Evolutionary conservation across 192 early-diverging fungal species (phyloP).

Genomic region (Coemansia sp.): DNA sequence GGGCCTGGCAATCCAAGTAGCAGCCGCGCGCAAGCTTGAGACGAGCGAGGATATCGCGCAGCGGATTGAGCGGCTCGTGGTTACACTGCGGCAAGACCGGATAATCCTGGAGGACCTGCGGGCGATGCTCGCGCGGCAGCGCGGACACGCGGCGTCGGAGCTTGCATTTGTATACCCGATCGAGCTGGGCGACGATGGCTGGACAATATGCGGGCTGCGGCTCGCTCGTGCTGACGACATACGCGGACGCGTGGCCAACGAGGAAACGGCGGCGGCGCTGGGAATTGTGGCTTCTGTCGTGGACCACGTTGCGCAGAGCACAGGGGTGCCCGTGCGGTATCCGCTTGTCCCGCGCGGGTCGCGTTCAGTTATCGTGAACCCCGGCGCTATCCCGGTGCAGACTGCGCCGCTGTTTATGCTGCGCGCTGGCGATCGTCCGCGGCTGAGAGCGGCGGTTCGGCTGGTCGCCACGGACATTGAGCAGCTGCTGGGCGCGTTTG

Average conservation of each 20-base stretch:
- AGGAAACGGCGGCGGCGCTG: conserved; percentile 29
- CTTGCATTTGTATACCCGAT: conserved; percentile 17
- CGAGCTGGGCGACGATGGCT: conserved; percentile 11
- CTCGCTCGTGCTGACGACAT: neutral
- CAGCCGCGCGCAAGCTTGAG: neutral
- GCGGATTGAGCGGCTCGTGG: neutral
- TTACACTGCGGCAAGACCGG: conserved; percentile 31
- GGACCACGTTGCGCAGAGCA: conserved; percentile 7
- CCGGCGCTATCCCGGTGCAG: conserved; percentile 6
- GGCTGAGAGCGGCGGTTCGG: conserved; percentile 2
- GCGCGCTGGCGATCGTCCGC: neutral
- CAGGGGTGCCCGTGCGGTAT: conserved; percentile 23
- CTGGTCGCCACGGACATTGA: conserved; percentile 19
- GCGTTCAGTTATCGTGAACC: conserved; percentile 16
- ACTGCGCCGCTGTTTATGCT: conserved; percentile 24
- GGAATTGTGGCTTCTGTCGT: conserved; percentile 19
- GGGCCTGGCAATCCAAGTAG: neutral
- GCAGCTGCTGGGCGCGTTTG: conserved; percentile 24
- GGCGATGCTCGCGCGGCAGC: conserved; percentile 40
- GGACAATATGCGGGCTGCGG: conserved; percentile 30
- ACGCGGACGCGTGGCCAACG: neutral
- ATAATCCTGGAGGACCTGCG: conserved; percentile 43
- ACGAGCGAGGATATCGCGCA: neutral
- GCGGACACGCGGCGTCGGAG: neutral
- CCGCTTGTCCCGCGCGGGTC: conserved; percentile 21